Percentiles rank a stretch among this genome's conserved stretches.
Conservation (phyloP, 352 stramenopile genomes). For the Thraustochytrium sp. region DNA sequence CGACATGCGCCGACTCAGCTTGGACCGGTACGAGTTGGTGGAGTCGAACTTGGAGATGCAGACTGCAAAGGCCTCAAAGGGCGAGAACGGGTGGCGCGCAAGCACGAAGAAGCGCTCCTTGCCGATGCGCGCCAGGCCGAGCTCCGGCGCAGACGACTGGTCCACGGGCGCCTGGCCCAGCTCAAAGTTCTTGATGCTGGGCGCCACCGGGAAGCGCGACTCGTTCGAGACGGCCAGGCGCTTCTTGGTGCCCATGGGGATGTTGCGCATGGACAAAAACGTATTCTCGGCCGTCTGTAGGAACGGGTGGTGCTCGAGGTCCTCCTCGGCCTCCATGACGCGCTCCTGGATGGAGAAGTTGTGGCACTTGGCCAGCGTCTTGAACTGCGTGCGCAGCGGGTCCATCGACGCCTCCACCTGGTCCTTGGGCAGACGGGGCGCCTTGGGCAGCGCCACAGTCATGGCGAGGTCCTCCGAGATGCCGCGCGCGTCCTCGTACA, state of each 20-base stretch:
- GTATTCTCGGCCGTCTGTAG: neutral
- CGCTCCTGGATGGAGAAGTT: constrained; percentile 24
- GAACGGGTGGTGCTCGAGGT: constrained; percentile 24
- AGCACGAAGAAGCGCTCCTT: constrained; percentile 36
- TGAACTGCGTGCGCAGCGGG: neutral
- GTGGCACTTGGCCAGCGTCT: constrained; percentile 2
- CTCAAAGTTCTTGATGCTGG: constrained; percentile 40
- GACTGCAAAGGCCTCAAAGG: constrained; percentile 34
- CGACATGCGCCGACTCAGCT: neutral
- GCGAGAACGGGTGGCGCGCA: constrained; percentile 21
- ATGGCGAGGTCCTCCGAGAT: neutral
- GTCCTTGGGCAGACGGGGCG: neutral
- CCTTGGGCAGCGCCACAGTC: neutral
- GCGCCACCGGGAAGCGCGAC: constrained; percentile 13
- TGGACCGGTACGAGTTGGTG: constrained; percentile 11
- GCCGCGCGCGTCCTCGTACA: neutral
- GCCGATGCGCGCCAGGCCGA: constrained; percentile 12
- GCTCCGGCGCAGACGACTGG: neutral
- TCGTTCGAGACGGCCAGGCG: neutral
- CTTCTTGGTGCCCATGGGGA: constrained; percentile 35
- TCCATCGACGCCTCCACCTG: neutral
- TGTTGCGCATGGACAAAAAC: neutral
- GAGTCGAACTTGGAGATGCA: constrained; percentile 13
- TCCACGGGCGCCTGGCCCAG: neutral
- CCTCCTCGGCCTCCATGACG: neutral